Evolutionary conservation across 768 basidiomycete species (phyloP).

Genomic region (Guyanaporus albipodus): DNA sequence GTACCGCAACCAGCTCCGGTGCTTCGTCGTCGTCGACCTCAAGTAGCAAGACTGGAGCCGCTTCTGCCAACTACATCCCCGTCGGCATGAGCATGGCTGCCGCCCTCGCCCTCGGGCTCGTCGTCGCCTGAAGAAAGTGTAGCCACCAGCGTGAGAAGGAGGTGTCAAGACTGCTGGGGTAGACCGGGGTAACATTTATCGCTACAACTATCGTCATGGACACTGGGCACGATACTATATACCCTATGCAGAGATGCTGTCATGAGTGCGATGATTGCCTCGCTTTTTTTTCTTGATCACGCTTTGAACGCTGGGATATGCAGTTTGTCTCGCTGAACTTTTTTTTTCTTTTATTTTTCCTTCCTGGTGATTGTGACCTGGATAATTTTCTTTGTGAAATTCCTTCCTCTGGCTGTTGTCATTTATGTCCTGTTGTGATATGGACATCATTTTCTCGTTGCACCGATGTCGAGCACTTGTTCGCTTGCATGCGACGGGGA

Average conservation of each 20-base stretch:
- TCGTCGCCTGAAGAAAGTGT: constrained; percentile 20
- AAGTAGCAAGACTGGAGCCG: constrained; percentile 6
- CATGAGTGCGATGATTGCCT: constrained; percentile 1
- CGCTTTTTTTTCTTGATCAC: neutral
- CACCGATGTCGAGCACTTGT: no score
- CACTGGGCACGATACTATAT: constrained; percentile 8
- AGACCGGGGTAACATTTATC: no score
- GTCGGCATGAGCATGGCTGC: constrained; percentile 29
- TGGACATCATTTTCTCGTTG: neutral
- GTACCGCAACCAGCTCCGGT: constrained; percentile 21
- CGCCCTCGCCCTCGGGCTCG: constrained; percentile 25
- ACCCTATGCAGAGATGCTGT: constrained; percentile 13
- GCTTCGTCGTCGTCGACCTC: constrained; percentile 19
- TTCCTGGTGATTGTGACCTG: neutral
- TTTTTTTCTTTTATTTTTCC: no score
- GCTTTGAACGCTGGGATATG: neutral
- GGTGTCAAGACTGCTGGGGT: neutral
- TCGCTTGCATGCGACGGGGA: no score
- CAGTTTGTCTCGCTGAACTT: neutral
- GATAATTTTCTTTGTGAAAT: neutral
- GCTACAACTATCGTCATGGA: no score
- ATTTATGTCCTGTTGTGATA: constrained; percentile 1
- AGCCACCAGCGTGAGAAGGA: constrained; percentile 5
- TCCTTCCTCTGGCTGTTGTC: constrained; percentile 3
- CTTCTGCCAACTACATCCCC: constrained; percentile 21